phyloP scores from a whole-genome alignment of 1,284 basidiomycete species.

The Ceratobasidium sp. region DNA sequence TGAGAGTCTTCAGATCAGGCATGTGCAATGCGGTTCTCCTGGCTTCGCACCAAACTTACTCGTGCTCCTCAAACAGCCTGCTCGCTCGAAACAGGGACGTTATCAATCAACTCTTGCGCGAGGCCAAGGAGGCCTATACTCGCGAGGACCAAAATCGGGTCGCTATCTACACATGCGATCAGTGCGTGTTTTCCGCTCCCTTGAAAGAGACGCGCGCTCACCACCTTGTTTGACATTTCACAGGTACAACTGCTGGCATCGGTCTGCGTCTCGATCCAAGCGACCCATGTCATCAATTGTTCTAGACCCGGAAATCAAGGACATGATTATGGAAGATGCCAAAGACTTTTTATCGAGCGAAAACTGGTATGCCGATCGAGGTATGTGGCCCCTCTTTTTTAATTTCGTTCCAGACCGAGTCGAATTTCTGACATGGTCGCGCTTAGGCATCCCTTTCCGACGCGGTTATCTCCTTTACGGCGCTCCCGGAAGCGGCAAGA shows the following conservation, averaged over 20 bases:
- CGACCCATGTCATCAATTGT: constrained; percentile 75
- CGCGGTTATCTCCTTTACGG: constrained; percentile 74
- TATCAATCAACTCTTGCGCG: constrained; percentile 66
- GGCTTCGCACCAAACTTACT: neutral
- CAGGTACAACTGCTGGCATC: constrained; percentile 67
- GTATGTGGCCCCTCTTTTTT: constrained; percentile 50
- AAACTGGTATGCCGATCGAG: constrained; percentile 75
- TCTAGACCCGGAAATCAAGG: constrained; percentile 73
- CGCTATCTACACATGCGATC: constrained; percentile 66
- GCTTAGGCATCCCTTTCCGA: constrained; percentile 70
- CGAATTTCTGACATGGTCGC: neutral
- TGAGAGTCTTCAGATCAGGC: constrained; percentile 53
- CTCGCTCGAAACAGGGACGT: constrained; percentile 79
- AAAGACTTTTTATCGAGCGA: constrained; percentile 75
- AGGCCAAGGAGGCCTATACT: constrained; percentile 69
- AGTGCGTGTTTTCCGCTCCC: constrained; percentile 13
- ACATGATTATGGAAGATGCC: constrained; percentile 74
- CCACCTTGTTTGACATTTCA: constrained; percentile 52
- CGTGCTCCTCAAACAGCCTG: constrained; percentile 64
- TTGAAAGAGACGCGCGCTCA: constrained; percentile 3
- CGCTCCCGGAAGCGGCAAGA: constrained; percentile 81
- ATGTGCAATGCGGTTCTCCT: constrained; percentile 19
- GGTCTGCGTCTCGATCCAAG: constrained; percentile 71
- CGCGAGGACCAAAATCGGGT: constrained; percentile 68
- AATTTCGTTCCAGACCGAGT: neutral